Percentiles rank a stretch among this genome's conserved stretches.
Conservation (phyloP, 2,329 filamentous ascomycete species). For the Scedosporium apiospermum region DNA sequence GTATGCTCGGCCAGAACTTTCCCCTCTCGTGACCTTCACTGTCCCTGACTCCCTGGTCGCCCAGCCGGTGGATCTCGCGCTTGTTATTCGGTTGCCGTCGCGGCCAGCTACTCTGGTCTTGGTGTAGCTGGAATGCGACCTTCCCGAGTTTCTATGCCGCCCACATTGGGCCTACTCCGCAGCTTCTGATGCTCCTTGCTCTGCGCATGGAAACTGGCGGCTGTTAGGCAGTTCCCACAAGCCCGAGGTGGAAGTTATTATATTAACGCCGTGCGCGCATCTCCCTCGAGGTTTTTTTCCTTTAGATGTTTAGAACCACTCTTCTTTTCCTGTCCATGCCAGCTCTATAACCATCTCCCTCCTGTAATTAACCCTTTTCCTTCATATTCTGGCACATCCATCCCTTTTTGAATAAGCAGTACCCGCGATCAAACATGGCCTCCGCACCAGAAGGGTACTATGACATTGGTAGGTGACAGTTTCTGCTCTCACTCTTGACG, state of each 20-base stretch:
- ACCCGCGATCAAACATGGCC: background rate
- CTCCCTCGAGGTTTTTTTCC: no score
- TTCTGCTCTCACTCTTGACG: no score
- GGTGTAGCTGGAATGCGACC: background rate
- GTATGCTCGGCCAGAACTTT: background rate
- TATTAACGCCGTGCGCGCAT: background rate
- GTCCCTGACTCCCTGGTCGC: background rate
- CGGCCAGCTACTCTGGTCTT: background rate
- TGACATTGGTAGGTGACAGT: slow-evolving; percentile 30
- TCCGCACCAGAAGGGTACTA: slow-evolving; percentile 18
- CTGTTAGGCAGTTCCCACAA: background rate
- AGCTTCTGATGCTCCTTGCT: background rate
- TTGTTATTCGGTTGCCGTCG: background rate
- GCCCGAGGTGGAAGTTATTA: background rate
- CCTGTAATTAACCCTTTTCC: no score
- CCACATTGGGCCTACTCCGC: background rate
- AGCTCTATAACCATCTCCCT: no score
- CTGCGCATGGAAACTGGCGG: slow-evolving; percentile 5
- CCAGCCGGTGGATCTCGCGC: background rate
- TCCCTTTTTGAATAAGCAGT: no score
- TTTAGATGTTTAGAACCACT: no score
- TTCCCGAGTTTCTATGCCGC: background rate
- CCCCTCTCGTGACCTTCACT: background rate
- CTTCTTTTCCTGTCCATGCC: no score
- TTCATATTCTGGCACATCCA: no score